phyloP scores from a whole-genome alignment of 495 filamentous ascomycete genomes.

The Penicillium pulvis region DNA sequence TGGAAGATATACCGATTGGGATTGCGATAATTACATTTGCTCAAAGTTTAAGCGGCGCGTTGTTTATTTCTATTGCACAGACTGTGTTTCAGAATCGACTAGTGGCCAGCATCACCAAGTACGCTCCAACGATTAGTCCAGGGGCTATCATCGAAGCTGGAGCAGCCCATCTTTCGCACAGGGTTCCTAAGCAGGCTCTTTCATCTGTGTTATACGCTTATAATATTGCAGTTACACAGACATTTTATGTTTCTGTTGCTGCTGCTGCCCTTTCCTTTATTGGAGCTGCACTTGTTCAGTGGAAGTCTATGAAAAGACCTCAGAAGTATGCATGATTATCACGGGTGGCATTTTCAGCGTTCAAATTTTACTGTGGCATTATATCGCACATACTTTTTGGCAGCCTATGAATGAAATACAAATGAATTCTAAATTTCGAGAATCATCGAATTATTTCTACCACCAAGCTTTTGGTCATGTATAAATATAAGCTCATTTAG shows the following conservation, averaged over 20 bases:
- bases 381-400: background rate
- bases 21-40: slow-evolving; percentile 67
- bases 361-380: background rate
- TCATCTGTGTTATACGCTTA: slow-evolving; percentile 65
- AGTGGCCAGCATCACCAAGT: slow-evolving; percentile 51
- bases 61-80: slow-evolving; percentile 76
- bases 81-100: slow-evolving; percentile 77
- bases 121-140: slow-evolving; percentile 56
- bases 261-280: slow-evolving; percentile 61
- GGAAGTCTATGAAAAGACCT: slow-evolving; percentile 66
- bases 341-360: background rate
- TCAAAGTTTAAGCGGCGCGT: slow-evolving; percentile 71
- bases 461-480: too few species aligned
- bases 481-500: too few species aligned
- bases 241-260: slow-evolving; percentile 69
- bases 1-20: slow-evolving; percentile 66
- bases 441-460: too few species aligned
- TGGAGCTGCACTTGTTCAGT: slow-evolving; percentile 64
- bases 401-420: background rate
- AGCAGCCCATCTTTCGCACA: slow-evolving; percentile 62
- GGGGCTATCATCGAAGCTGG: slow-evolving; percentile 58
- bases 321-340: slow-evolving; percentile 8
- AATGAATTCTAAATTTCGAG: too few species aligned
- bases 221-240: slow-evolving; percentile 64
- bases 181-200: slow-evolving; percentile 49